phyloP scores from a whole-genome alignment of 352 stramenopile genomes.

The Blastocystis sp. region DNA sequence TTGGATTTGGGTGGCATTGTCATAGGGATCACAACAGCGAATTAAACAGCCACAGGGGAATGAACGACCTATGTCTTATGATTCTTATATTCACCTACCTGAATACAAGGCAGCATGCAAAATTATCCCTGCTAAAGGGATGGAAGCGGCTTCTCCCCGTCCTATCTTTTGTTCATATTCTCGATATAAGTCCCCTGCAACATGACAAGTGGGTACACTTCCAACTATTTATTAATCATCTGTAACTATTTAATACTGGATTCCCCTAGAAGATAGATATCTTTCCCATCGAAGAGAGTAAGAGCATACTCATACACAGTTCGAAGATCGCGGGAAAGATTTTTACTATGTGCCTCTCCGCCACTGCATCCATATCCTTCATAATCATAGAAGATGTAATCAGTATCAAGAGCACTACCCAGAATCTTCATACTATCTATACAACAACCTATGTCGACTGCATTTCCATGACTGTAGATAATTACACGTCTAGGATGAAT shows the following conservation, averaged over 20 bases:
- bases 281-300: neutral
- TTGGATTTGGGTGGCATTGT: conserved; percentile 40
- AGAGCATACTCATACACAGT: conserved; percentile 39
- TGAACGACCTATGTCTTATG: neutral
- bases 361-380: conserved; percentile 42
- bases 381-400: conserved; percentile 56
- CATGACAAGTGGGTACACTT: conserved; percentile 36
- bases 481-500: conserved; percentile 28
- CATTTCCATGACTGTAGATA: conserved; percentile 64
- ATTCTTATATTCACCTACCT: neutral
- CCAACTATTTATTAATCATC: conserved; percentile 19
- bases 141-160: neutral
- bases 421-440: neutral
- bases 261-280: conserved; percentile 44
- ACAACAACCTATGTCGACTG: neutral
- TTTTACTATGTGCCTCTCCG: neutral
- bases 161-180: neutral
- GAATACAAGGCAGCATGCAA: conserved; percentile 42
- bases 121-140: conserved; percentile 18
- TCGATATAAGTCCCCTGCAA: conserved; percentile 5
- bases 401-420: neutral
- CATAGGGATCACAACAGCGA: neutral
- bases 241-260: neutral
- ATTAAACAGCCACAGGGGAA: conserved; percentile 57
- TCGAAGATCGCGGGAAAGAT: conserved; percentile 50